phyloP scores from a whole-genome alignment of 1,139 yeast species.

The Yamadazyma blattariae region DNA sequence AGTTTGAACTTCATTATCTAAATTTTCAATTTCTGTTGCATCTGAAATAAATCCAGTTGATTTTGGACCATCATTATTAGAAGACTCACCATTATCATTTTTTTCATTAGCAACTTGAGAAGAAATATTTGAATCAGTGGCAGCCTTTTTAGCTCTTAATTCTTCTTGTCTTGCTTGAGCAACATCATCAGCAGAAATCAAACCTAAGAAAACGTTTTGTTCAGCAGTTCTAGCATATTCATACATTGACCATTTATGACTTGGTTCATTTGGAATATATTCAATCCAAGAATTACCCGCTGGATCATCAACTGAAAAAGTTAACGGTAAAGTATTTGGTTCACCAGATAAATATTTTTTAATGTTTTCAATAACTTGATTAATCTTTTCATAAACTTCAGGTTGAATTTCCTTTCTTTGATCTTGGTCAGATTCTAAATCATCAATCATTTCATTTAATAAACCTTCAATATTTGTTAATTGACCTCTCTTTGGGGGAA shows the following conservation, averaged over 20 bases:
- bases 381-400: constrained; percentile 71
- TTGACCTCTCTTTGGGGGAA: constrained; percentile 94
- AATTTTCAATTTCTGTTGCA: constrained; percentile 79
- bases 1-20: constrained; percentile 86
- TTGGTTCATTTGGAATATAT: constrained; percentile 80
- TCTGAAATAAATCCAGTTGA: constrained; percentile 61
- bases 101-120: constrained; percentile 11
- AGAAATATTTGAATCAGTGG: constrained; percentile 31
- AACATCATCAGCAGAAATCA: constrained; percentile 75
- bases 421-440: constrained; percentile 77
- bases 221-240: constrained; percentile 86
- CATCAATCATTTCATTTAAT: constrained; percentile 78
- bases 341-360: constrained; percentile 59
- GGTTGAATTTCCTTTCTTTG: constrained; percentile 73
- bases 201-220: constrained; percentile 85
- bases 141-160: constrained; percentile 35
- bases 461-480: constrained; percentile 91
- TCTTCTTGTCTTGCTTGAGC: constrained; percentile 50
- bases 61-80: constrained; percentile 25
- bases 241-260: constrained; percentile 86
- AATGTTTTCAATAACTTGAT: constrained; percentile 62
- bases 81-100: constrained; percentile 2
- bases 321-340: constrained; percentile 69
- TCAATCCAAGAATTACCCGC: constrained; percentile 98
- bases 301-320: constrained; percentile 86